Evolutionary conservation across 148 eudicot species (phyloP).

Genomic region (Vaccinium vitisidaea): DNA sequence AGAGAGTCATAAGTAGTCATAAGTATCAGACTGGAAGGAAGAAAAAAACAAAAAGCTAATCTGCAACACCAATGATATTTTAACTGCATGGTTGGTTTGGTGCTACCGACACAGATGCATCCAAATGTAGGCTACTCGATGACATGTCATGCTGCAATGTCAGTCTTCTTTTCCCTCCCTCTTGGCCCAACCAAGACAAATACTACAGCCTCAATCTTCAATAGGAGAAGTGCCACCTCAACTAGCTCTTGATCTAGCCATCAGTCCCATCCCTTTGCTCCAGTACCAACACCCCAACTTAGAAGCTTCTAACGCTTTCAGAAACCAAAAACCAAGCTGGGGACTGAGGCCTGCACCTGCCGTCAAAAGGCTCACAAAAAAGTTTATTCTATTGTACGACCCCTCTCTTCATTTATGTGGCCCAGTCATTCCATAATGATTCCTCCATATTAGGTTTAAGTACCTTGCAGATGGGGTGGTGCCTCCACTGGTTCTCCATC

Average conservation of each 20-base stretch:
- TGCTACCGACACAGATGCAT: not conserved
- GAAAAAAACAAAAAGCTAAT: not conserved
- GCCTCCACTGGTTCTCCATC: not conserved
- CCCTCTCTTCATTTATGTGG: not conserved
- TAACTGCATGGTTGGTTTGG: not conserved
- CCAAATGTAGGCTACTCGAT: not conserved
- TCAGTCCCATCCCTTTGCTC: not conserved
- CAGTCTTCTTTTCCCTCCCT: not conserved
- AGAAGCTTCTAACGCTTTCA: not conserved
- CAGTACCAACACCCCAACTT: not conserved
- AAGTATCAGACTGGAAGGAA: not conserved
- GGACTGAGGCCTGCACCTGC: not conserved
- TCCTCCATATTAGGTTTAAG: not conserved
- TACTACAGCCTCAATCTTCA: conserved; percentile 2
- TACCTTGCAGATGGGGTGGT: not conserved
- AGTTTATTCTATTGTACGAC: not conserved
- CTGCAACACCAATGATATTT: not conserved
- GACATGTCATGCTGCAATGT: not conserved
- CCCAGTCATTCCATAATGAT: not conserved
- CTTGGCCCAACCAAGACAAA: conserved; percentile 2
- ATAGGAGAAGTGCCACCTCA: not conserved
- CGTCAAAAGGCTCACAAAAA: not conserved
- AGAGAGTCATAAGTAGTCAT: not conserved
- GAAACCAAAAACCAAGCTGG: conserved; percentile 1
- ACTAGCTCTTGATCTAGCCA: conserved; percentile 12